Evolutionary conservation across 495 filamentous ascomycete species (phyloP), one percentile per base, ranked within the genome.

Genomic region (Evernia prunastri): DNA sequence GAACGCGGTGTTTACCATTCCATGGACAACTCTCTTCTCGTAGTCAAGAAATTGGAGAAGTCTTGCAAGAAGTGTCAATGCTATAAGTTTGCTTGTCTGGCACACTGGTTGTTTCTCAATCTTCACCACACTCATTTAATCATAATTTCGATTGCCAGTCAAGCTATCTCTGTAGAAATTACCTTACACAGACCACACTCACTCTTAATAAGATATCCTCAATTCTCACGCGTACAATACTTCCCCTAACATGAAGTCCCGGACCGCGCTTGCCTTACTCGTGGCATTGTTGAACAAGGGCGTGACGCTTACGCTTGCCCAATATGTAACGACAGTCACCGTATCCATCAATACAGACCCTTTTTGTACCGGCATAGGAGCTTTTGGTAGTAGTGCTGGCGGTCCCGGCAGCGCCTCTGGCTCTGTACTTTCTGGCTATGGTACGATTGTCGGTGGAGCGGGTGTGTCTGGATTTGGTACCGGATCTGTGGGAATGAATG

Each of bases 1-100:
- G 45, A 29, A 54, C 51, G 51, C 29, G 51, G 33, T 33, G 29
- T 54, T 7, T 54, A 31, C 17, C 51, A 54, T 54, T 54, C 51
- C 51, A 33, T 25, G 20, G 7, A 27, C 47, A 11, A 53, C 10
- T 29, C 29, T 27, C 10, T 15, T 7, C 15, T 29, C 47, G 4
- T 12, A 25, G 36, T 7, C 36, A 6, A 37, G 12, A 37, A 37
- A 12, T 37, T 37, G 36, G 36, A 37, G 6, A 37, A 7, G 36
- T 37, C 36, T 11, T 15, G 49, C 25, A 53, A 6, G 7, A 35
- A 33, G 7, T 18, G 6, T 2, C 27, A 31, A 12, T 54, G 27
- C 29, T 54, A 33, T 54, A 33, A 54, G 18, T 35, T 7, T 15
- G 29, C 7, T 10, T 10, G 10, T 3, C 20, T 33, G 15, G 51